These are phyloP conservation scores for Puccinellia tenuiflora DNA, from an alignment of 176 grass and related monocot genomes.

Conservation along the genomic window DNA sequence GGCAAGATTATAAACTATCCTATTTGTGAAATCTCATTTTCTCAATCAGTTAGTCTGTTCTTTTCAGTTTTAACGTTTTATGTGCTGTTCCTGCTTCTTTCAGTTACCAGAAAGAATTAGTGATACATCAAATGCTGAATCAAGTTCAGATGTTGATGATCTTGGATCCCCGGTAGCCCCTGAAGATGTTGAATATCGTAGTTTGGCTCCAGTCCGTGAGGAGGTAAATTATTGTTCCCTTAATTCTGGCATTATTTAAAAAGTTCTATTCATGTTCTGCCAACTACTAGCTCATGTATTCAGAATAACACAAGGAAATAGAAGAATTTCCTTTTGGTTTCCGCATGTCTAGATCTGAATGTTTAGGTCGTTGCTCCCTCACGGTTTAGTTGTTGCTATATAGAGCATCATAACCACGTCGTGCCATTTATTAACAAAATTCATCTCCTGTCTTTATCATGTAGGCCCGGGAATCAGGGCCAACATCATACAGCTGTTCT, in stretches of 20 bases:
- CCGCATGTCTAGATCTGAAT: not conserved
- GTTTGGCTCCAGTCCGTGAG: slow-evolving; percentile 81
- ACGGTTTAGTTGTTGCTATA: not conserved
- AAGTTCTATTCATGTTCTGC: not conserved
- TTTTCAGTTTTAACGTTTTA: slow-evolving; percentile 31
- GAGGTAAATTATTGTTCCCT: slow-evolving; percentile 54
- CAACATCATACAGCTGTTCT: slow-evolving; percentile 39
- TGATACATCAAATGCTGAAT: slow-evolving; percentile 83
- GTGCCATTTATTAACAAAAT: slow-evolving; percentile 8
- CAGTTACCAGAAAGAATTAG: slow-evolving; percentile 65
- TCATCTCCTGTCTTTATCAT: slow-evolving; percentile 13
- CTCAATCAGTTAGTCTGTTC: not conserved
- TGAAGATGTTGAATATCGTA: slow-evolving; percentile 63
- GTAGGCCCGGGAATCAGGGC: slow-evolving; percentile 62
- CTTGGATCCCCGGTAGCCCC: slow-evolving; percentile 52
- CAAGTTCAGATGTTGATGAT: slow-evolving; percentile 83
- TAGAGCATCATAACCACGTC: not conserved
- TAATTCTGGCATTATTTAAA: not conserved
- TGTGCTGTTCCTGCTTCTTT: slow-evolving; percentile 33
- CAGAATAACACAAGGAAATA: not conserved
- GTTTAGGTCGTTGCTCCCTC: not conserved
- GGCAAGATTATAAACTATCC: slow-evolving; percentile 45
- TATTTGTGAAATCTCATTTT: slow-evolving; percentile 16
- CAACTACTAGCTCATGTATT: not conserved
- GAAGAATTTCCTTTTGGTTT: not conserved